Evolutionary conservation across 805 yeast species (phyloP).

Genomic region (Lachancea nothofagi): DNA sequence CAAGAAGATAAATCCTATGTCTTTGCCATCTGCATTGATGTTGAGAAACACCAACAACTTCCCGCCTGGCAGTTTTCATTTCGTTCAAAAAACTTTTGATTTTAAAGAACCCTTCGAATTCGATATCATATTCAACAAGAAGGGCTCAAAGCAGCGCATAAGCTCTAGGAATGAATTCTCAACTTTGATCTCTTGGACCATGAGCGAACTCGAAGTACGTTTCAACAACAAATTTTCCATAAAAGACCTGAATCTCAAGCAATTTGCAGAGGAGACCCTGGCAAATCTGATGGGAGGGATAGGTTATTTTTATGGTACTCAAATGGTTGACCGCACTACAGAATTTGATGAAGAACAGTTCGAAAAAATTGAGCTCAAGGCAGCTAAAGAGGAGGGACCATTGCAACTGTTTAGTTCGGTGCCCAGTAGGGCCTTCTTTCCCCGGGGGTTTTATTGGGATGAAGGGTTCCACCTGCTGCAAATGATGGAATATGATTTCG

Average conservation of each 20-base stretch:
- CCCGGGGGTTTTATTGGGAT: constrained; percentile 98
- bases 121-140: constrained; percentile 56
- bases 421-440: constrained; percentile 91
- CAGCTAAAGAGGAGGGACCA: constrained; percentile 70
- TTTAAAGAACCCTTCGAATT: constrained; percentile 61
- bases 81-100: constrained; percentile 66
- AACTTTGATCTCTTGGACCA: constrained; percentile 19
- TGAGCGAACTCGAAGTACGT: constrained; percentile 31
- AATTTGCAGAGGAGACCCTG: constrained; percentile 71
- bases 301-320: constrained; percentile 81
- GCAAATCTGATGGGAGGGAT: constrained; percentile 88
- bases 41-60: constrained; percentile 54
- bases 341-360: constrained; percentile 65
- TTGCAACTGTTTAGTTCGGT: constrained; percentile 71
- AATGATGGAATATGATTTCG: constrained; percentile 74
- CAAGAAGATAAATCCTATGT: constrained; percentile 30
- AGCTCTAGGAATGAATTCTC: constrained; percentile 23
- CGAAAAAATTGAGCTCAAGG: constrained; percentile 42
- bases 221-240: constrained; percentile 50
- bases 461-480: constrained; percentile 94
- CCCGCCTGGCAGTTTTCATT: constrained; percentile 68
- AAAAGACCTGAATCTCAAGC: constrained; percentile 37
- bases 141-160: constrained; percentile 39
- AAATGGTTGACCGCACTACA: constrained; percentile 69
- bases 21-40: constrained; percentile 42